Evolutionary conservation across 2,329 filamentous ascomycete species (phyloP).

Genomic region (Cladorrhinum sp.): DNA sequence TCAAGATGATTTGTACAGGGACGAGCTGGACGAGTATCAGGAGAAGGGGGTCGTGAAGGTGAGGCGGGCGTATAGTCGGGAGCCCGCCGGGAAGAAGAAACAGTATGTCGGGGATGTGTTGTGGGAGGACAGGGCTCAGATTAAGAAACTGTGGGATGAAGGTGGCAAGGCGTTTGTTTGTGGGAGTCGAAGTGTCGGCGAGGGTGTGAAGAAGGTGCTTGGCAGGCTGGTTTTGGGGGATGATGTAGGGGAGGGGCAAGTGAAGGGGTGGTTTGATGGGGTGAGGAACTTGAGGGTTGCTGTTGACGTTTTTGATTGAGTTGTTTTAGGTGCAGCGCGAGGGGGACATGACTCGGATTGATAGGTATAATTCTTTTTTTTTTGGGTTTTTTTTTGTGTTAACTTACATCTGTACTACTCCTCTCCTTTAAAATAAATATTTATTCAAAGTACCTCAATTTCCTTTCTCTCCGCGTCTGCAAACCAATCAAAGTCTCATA

Average conservation of each 20-base stretch:
- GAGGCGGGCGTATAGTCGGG: conserved; percentile 56
- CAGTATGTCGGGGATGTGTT: conserved; percentile 45
- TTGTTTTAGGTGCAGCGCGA: too few species aligned
- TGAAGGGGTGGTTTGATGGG: conserved; percentile 47
- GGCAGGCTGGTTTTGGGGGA: conserved; percentile 36
- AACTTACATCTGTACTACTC: too few species aligned
- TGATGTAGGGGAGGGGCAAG: conserved; percentile 39
- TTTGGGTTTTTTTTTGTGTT: too few species aligned
- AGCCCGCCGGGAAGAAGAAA: conserved; percentile 13
- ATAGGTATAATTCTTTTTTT: too few species aligned
- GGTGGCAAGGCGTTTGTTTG: conserved; percentile 59
- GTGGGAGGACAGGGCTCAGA: conserved; percentile 41
- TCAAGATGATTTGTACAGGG: conserved; percentile 58
- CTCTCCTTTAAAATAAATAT: too few species aligned
- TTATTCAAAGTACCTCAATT: too few species aligned
- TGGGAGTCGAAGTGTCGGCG: conserved; percentile 47
- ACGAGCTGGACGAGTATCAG: conserved; percentile 60
- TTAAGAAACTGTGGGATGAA: conserved; percentile 35
- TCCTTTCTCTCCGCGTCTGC: too few species aligned
- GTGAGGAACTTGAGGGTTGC: conserved; percentile 55
- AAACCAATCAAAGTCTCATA: too few species aligned
- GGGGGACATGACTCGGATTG: too few species aligned
- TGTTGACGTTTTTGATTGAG: conserved; percentile 59
- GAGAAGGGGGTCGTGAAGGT: conserved; percentile 58
- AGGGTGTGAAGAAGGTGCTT: conserved; percentile 38